Percentiles rank a stretch among this genome's conserved stretches.
These are phyloP conservation scores for Ephemerocybe angulata DNA, from an alignment of 768 basidiomycete species.

Conservation along the genomic window DNA sequence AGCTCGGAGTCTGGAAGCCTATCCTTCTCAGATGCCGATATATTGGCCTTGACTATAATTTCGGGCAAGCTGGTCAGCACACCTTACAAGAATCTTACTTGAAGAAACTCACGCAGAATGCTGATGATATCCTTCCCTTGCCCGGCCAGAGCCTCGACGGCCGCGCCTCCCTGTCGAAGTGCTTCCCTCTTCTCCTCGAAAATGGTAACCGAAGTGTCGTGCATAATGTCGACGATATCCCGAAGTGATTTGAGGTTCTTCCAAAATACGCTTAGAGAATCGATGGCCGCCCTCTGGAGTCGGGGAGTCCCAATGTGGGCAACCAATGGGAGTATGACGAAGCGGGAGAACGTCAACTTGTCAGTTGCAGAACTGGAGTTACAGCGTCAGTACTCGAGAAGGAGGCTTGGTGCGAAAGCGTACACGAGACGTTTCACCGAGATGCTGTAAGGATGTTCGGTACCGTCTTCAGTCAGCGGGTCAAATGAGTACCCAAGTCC, in stretches of 20 bases:
- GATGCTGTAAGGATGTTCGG: constrained; percentile 25
- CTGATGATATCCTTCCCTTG: constrained; percentile 31
- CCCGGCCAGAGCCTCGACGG: constrained; percentile 28
- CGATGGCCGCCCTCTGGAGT: constrained; percentile 30
- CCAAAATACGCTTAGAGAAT: constrained; percentile 26
- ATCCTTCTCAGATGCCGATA: constrained; percentile 28
- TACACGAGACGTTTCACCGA: constrained; percentile 31
- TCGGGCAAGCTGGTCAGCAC: background rate
- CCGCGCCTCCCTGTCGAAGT: constrained; percentile 31
- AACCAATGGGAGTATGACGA: constrained; percentile 6
- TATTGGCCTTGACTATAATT: constrained; percentile 37
- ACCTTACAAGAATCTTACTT: too few relatives aligned
- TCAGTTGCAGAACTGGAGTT: constrained; percentile 14
- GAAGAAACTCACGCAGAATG: constrained; percentile 25
- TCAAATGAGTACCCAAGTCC: constrained; percentile 42
- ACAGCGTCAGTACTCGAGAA: too few relatives aligned
- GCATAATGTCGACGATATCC: constrained; percentile 32
- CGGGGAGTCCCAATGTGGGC: constrained; percentile 1
- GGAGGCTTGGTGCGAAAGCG: constrained; percentile 8
- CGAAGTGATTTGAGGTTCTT: constrained; percentile 25
- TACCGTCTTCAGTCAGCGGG: constrained; percentile 26
- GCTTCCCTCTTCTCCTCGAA: constrained; percentile 35
- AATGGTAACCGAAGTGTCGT: constrained; percentile 33
- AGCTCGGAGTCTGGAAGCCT: constrained; percentile 34
- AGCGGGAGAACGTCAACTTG: constrained; percentile 8